Evolutionary conservation across 2,329 filamentous ascomycete genomes (phyloP).

Genomic region (Fusarium subtropicale): DNA sequence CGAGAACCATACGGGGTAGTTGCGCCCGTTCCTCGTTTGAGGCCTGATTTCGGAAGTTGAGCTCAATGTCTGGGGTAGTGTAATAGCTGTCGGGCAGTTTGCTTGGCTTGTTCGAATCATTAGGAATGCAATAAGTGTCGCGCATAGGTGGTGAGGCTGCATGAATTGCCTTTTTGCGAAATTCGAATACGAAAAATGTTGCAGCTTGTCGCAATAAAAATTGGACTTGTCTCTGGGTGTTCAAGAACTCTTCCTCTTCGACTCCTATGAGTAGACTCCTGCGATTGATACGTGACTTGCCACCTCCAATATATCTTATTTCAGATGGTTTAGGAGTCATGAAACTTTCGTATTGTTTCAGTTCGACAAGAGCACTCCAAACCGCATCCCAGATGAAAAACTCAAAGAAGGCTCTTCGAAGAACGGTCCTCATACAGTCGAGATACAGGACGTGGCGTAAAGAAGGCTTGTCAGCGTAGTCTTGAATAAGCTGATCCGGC

Average conservation of each 20-base stretch:
- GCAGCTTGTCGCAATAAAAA: constrained; percentile 32
- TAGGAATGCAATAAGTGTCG: constrained; percentile 15
- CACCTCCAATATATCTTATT: background rate
- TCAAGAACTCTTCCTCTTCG: no score
- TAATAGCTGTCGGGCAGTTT: constrained; percentile 1
- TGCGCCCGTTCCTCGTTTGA: constrained; percentile 10
- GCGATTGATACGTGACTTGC: background rate
- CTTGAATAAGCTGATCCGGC: background rate
- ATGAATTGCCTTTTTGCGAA: constrained; percentile 42
- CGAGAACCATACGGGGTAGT: constrained; percentile 22
- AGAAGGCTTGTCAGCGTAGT: constrained; percentile 3
- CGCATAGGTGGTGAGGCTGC: constrained; percentile 37
- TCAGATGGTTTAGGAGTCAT: background rate
- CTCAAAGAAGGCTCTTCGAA: constrained; percentile 39
- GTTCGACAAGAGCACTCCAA: background rate
- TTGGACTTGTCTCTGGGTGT: background rate
- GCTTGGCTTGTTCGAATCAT: background rate
- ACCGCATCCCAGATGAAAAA: constrained; percentile 36
- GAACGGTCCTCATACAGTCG: constrained; percentile 30
- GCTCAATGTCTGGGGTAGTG: background rate
- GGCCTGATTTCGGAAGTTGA: constrained; percentile 3
- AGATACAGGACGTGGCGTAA: constrained; percentile 26
- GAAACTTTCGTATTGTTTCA: background rate
- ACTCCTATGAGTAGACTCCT: background rate
- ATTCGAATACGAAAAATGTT: constrained; percentile 38